Evolutionary conservation across 495 filamentous ascomycete species (phyloP).

Genomic region (Hypoxylon fuscum): DNA sequence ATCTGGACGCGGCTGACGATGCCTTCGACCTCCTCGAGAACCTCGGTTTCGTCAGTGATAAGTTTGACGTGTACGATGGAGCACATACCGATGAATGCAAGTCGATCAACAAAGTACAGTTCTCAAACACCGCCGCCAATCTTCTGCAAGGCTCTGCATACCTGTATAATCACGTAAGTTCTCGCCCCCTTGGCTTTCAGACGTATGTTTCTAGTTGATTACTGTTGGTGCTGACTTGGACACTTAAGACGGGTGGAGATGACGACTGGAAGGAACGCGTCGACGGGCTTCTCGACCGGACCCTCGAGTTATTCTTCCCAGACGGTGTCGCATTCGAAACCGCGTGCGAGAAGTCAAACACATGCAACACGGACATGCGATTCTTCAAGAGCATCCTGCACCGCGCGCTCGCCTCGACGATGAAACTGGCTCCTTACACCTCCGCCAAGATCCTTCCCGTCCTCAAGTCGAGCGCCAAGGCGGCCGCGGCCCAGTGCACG

Average conservation of each 20-base stretch:
- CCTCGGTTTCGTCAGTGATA: conserved; percentile 64
- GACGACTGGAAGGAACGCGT: conserved; percentile 66
- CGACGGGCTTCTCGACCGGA: conserved; percentile 62
- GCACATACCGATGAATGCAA: conserved; percentile 65
- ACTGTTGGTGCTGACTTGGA: background rate
- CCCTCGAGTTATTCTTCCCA: conserved; percentile 65
- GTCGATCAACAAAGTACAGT: conserved; percentile 63
- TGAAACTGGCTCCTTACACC: conserved; percentile 73
- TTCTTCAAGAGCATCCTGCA: conserved; percentile 83
- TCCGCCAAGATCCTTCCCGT: conserved; percentile 66
- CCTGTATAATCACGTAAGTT: conserved; percentile 70
- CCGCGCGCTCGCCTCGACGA: conserved; percentile 73
- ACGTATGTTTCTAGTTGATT: background rate
- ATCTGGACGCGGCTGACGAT: conserved; percentile 71
- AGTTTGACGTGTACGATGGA: conserved; percentile 73
- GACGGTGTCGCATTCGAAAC: conserved; percentile 62
- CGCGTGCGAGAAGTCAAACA: conserved; percentile 66
- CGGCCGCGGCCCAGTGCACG: conserved; percentile 72
- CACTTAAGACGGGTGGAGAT: conserved; percentile 59
- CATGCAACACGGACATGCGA: conserved; percentile 72
- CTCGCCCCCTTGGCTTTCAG: conserved; percentile 8
- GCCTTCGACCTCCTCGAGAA: conserved; percentile 68
- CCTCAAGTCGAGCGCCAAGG: conserved; percentile 69
- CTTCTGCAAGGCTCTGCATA: conserved; percentile 70
- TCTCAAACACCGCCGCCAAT: conserved; percentile 72